These are phyloP conservation scores for Monoraphidium neglectum DNA, from an alignment of 139 green algal species.

Conservation along the genomic window DNA sequence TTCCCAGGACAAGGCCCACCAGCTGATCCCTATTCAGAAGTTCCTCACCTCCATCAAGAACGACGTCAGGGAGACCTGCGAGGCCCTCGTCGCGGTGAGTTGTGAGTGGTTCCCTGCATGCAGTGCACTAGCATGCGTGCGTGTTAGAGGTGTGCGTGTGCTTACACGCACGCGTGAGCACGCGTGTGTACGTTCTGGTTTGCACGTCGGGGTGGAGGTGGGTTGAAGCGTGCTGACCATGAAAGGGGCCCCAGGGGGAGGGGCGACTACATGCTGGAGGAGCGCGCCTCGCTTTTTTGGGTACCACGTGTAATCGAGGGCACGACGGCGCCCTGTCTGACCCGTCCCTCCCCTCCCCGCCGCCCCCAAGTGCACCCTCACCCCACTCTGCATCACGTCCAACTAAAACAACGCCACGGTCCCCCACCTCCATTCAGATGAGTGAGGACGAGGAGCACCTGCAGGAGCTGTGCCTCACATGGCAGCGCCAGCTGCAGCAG, in stretches of 20 bases:
- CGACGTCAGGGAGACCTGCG: constrained; percentile 47
- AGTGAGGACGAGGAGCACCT: constrained; percentile 47
- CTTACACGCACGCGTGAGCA: background rate
- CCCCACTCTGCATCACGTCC: too few species aligned
- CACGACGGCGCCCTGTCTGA: too few species aligned
- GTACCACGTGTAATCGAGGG: too few species aligned
- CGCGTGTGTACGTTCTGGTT: background rate
- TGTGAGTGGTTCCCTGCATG: background rate
- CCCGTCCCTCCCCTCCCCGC: too few species aligned
- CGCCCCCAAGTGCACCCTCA: too few species aligned
- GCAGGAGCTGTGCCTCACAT: constrained; percentile 39
- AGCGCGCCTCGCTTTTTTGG: too few species aligned
- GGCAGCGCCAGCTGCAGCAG: constrained; percentile 30
- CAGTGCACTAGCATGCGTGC: too few species aligned
- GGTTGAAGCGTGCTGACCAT: too few species aligned
- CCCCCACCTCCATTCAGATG: constrained; percentile 38
- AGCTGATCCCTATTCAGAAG: constrained; percentile 55
- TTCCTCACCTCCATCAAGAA: constrained; percentile 47
- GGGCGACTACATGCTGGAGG: too few species aligned
- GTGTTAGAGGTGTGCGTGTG: background rate
- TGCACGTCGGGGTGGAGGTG: too few species aligned
- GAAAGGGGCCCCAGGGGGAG: too few species aligned
- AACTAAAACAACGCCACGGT: too few species aligned
- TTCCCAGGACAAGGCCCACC: constrained; percentile 25
- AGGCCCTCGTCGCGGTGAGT: constrained; percentile 40